Evolutionary conservation across 2,329 filamentous ascomycete species (phyloP).

Genomic region (Ceratocystis albifundus): DNA sequence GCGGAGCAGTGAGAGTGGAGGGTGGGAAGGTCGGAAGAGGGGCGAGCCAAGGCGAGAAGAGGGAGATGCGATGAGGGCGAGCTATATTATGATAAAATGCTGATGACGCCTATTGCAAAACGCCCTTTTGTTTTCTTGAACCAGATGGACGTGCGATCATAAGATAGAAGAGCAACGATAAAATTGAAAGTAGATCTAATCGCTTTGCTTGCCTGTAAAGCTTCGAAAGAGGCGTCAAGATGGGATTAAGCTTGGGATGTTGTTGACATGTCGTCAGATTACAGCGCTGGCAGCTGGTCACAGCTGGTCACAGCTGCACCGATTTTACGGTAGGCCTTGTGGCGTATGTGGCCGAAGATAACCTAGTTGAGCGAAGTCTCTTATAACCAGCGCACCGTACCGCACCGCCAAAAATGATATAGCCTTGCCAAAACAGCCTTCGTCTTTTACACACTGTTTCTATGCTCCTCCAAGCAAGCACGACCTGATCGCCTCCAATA

Average conservation of each 20-base stretch:
- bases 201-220: background rate
- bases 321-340: background rate
- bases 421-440: too few relatives aligned
- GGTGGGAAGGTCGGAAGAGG: background rate
- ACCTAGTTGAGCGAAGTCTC: background rate
- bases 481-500: too few relatives aligned
- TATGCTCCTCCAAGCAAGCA: too few relatives aligned
- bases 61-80: background rate
- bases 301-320: background rate
- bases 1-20: background rate
- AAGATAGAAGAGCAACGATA: background rate
- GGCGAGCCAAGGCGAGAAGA: background rate
- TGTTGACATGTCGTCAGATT: conserved; percentile 1
- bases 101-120: too few relatives aligned
- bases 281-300: background rate
- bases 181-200: background rate
- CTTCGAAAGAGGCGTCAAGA: background rate
- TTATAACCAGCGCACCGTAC: too few relatives aligned
- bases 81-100: background rate
- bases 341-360: background rate
- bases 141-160: too few relatives aligned
- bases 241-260: background rate
- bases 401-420: too few relatives aligned
- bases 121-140: too few relatives aligned
- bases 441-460: too few relatives aligned